Percentiles rank a stretch among this genome's conserved stretches.
Conservation (phyloP, 2,329 filamentous ascomycete genomes). For the Alternaria metachromatica region DNA sequence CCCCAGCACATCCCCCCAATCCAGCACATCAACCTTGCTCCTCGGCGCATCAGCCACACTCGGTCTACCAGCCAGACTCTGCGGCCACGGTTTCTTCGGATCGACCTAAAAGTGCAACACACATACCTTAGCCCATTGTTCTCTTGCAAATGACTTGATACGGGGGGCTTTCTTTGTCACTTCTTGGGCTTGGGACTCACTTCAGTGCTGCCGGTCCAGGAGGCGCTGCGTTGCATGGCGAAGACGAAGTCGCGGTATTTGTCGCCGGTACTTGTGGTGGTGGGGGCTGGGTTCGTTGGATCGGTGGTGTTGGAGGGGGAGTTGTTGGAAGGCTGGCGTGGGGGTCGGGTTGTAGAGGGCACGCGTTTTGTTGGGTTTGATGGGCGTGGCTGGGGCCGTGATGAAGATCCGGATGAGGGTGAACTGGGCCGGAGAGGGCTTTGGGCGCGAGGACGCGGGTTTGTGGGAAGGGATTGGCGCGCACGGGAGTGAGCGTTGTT, state of each 20-base stretch:
- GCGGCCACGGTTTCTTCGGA: slow-evolving; percentile 18
- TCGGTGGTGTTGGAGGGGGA: not conserved
- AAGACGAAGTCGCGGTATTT: slow-evolving; percentile 28
- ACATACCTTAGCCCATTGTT: slow-evolving; percentile 13
- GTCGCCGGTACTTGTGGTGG: slow-evolving; percentile 14
- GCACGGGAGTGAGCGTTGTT: slow-evolving; percentile 2
- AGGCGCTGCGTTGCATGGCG: slow-evolving; percentile 18
- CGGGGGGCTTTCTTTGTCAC: not conserved
- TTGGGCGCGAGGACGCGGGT: not conserved
- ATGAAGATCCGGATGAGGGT: not conserved
- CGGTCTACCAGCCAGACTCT: slow-evolving; percentile 19
- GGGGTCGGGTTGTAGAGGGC: not conserved
- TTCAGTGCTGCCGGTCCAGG: slow-evolving; percentile 25
- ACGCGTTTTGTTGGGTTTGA: not conserved
- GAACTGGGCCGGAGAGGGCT: not conserved
- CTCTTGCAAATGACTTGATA: not conserved
- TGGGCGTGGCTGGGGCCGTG: not conserved
- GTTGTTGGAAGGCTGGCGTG: not conserved
- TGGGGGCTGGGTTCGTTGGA: not conserved
- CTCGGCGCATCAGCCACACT: slow-evolving; percentile 19
- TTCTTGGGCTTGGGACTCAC: slow-evolving; percentile 23
- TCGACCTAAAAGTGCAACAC: slow-evolving; percentile 18
- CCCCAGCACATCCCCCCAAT: slow-evolving; percentile 24
- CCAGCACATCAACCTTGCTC: slow-evolving; percentile 23
- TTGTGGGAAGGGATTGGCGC: slow-evolving; percentile 27